phyloP scores from a whole-genome alignment of 345 rosid species.

The Populus alba region DNA sequence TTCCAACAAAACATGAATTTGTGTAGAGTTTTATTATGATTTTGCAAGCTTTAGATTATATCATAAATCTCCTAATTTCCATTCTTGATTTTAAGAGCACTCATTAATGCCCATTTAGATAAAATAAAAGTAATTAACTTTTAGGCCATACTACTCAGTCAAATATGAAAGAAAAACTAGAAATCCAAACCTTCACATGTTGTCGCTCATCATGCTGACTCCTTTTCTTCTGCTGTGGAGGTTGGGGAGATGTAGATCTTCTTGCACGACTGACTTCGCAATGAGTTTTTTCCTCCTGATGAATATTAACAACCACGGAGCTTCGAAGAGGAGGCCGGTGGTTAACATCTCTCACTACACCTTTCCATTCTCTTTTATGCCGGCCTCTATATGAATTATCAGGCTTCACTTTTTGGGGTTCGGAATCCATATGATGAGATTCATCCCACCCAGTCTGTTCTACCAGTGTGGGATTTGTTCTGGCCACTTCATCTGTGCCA shows the following conservation, averaged over 20 bases:
- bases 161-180: background rate
- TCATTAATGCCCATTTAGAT: background rate
- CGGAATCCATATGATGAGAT: slow-evolving; percentile 38
- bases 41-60: background rate
- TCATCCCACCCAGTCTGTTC: slow-evolving; percentile 33
- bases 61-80: background rate
- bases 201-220: slow-evolving; percentile 47
- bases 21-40: background rate
- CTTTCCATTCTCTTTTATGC: slow-evolving; percentile 70
- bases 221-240: slow-evolving; percentile 52
- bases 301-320: slow-evolving; percentile 47
- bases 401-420: slow-evolving; percentile 45
- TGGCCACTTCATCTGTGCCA: slow-evolving; percentile 25
- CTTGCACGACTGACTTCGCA: slow-evolving; percentile 33
- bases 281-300: slow-evolving; percentile 43
- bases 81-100: background rate
- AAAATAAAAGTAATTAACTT: background rate
- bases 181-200: slow-evolving; percentile 52
- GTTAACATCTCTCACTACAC: slow-evolving; percentile 41
- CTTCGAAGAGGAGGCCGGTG: slow-evolving; percentile 67
- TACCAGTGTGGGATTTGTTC: slow-evolving; percentile 26
- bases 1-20: background rate
- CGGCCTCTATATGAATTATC: slow-evolving; percentile 38
- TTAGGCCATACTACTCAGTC: background rate
- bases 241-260: slow-evolving; percentile 55